These are phyloP conservation scores for Thraustochytrium striatum DNA, from an alignment of 352 stramenopile genomes.

Conservation along the genomic window DNA sequence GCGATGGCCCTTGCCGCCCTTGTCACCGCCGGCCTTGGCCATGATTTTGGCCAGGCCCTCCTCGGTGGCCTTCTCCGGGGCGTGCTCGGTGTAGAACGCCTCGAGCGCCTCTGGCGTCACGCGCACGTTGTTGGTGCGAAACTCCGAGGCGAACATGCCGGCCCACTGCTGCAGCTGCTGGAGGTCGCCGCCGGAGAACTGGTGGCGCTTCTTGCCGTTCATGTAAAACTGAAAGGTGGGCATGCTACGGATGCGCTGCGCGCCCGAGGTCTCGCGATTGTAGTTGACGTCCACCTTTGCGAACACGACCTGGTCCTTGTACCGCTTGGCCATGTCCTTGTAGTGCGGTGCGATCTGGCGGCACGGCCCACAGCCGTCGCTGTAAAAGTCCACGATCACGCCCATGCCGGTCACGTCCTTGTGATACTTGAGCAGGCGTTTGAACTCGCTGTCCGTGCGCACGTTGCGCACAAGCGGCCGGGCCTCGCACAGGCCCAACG, in stretches of 20 bases:
- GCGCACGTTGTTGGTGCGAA: slow-evolving; percentile 62
- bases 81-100: slow-evolving; percentile 62
- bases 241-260: slow-evolving; percentile 62
- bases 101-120: slow-evolving; percentile 57
- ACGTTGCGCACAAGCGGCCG: slow-evolving; percentile 62
- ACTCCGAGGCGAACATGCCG: slow-evolving; percentile 57
- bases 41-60: slow-evolving; percentile 60
- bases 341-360: slow-evolving; percentile 72
- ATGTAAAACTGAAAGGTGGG: slow-evolving; percentile 72
- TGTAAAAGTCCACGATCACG: slow-evolving; percentile 76
- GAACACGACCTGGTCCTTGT: slow-evolving; percentile 65
- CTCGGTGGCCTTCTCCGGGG: slow-evolving; percentile 57
- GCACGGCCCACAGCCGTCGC: slow-evolving; percentile 63
- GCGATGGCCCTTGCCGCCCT: slow-evolving; percentile 29
- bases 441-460: slow-evolving; percentile 66
- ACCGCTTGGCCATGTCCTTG: slow-evolving; percentile 67
- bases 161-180: slow-evolving; percentile 62
- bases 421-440: slow-evolving; percentile 66
- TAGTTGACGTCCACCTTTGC: slow-evolving; percentile 67
- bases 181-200: slow-evolving; percentile 66
- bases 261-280: slow-evolving; percentile 55
- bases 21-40: slow-evolving; percentile 47
- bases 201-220: slow-evolving; percentile 60
- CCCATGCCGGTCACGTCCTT: slow-evolving; percentile 64
- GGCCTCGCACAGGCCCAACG: background rate